A percentile compares a stretch with the other conserved stretches of the same genome.
These are phyloP conservation scores for Typha latifolia DNA, from an alignment of 176 grass and related monocot genomes.

Conservation along the genomic window DNA sequence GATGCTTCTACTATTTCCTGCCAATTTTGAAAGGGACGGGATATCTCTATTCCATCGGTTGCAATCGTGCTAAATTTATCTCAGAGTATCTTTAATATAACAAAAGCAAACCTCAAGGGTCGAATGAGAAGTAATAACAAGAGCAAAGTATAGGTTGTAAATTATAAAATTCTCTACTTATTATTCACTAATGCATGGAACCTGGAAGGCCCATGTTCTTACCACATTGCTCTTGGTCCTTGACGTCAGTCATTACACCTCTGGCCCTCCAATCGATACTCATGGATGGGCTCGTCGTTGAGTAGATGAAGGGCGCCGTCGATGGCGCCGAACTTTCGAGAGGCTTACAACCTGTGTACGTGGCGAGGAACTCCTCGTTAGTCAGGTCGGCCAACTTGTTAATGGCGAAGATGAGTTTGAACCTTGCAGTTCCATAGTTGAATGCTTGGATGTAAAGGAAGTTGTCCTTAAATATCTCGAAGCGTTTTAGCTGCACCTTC, in stretches of 20 bases:
- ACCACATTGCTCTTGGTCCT: slow-evolving; percentile 22
- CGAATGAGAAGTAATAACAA: no score
- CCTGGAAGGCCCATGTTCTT: no score
- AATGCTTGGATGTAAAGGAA: background rate
- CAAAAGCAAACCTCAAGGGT: no score
- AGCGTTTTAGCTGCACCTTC: background rate
- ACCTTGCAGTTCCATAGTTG: background rate
- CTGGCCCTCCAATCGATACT: slow-evolving; percentile 18
- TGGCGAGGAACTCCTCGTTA: slow-evolving; percentile 4
- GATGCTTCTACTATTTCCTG: no score
- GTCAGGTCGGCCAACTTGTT: background rate
- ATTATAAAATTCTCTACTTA: no score
- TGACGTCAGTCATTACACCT: slow-evolving; percentile 22
- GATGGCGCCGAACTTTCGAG: background rate
- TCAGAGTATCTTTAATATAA: no score
- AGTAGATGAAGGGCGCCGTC: background rate
- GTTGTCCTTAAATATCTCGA: background rate
- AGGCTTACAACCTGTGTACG: slow-evolving; percentile 7
- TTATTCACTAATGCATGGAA: no score
- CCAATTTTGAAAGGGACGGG: no score
- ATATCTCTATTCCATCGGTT: no score
- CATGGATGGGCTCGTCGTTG: background rate
- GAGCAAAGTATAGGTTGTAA: no score
- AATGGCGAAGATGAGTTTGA: background rate
- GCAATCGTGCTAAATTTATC: no score